A percentile compares a stretch with the other conserved stretches of the same genome.
Conservation (phyloP, 345 rosid species). For the Arabidopsis arenosa region DNA sequence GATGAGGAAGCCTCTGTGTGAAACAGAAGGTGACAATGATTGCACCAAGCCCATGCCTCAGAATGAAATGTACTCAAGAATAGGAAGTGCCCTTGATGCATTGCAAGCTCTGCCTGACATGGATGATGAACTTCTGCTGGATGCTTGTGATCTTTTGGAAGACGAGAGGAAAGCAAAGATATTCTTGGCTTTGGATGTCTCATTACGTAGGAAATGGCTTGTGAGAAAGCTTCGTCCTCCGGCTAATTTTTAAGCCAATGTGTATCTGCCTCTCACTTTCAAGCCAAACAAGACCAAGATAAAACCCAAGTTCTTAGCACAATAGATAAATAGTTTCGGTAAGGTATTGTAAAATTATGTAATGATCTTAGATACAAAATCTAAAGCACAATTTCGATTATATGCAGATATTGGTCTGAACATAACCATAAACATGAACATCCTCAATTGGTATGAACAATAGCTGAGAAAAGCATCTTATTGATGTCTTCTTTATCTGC, state of each 20-base stretch:
- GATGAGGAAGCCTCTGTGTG: constrained; percentile 42
- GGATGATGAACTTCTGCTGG: constrained; percentile 74
- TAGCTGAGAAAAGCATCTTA: constrained; percentile 78
- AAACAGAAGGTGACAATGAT: constrained; percentile 39
- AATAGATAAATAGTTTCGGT: neutral
- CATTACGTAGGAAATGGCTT: constrained; percentile 76
- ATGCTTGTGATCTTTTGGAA: constrained; percentile 86
- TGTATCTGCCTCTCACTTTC: neutral
- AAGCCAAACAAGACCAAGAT: constrained; percentile 17
- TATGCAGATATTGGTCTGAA: constrained; percentile 14
- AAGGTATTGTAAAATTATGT: constrained; percentile 24
- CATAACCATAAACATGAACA: constrained; percentile 16
- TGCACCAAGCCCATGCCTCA: constrained; percentile 11
- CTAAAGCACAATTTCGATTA: constrained; percentile 3
- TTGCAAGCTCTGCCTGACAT: constrained; percentile 72
- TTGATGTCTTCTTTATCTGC: constrained; percentile 71
- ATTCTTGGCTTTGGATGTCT: constrained; percentile 66
- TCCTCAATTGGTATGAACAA: constrained; percentile 56
- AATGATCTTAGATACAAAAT: constrained; percentile 19
- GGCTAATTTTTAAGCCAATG: constrained; percentile 10
- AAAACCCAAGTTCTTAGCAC: constrained; percentile 4
- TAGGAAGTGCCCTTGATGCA: constrained; percentile 59
- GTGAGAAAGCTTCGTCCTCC: constrained; percentile 71
- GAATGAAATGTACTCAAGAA: constrained; percentile 42
- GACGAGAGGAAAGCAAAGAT: constrained; percentile 82